Evolutionary conservation across 306 rosid species (phyloP), one percentile per base, ranked within the genome.

Genomic region (Lablab purpureus): DNA sequence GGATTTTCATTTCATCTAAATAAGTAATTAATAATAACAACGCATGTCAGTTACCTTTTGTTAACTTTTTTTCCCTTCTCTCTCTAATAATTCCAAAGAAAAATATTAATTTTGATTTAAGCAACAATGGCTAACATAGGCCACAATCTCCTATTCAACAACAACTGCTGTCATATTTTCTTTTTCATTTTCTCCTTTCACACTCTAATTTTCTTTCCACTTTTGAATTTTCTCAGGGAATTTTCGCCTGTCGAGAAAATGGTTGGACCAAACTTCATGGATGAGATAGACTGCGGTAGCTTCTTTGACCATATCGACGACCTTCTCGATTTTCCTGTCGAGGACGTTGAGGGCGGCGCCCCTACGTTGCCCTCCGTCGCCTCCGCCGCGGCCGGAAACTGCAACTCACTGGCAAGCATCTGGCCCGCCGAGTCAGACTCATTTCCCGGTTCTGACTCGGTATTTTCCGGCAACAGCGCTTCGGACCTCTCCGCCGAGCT

Each of bases 221-320:
- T 45, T 40, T 59, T 43, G 43, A 40, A 41, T 77, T 69, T 74
- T 64, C 85, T 72, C 89, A 86, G 89, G 67, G 60, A 73, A 67
- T 27, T 54, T 69, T 71, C 6, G 19, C 10, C 15, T 14, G 36
- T 6, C 2, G 66, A 73, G 72, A 89, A 49, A 76, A 95, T 95
- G 97, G 87, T 90, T 66, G 98, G 91, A 76, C 77, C 90, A n/a
- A 89, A 70, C 84, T 89, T 85, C 84, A 79, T 86, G 63, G 98
- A 92, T 22, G 98, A 95, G 46, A 70, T 95, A 22, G 99, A 96
- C 88, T 91, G 97, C 74, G 94, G 89, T 2, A 91, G 86, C 91
- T 91, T 93, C 96, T 93, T 96, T 81, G 98, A 96, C 82, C 91
- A 93, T 75, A 93, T 96, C 74, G 99, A 96, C 46, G 98, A 96